These are phyloP conservation scores for Boechera stricta DNA, from an alignment of 345 rosid species.

Conservation along the genomic window DNA sequence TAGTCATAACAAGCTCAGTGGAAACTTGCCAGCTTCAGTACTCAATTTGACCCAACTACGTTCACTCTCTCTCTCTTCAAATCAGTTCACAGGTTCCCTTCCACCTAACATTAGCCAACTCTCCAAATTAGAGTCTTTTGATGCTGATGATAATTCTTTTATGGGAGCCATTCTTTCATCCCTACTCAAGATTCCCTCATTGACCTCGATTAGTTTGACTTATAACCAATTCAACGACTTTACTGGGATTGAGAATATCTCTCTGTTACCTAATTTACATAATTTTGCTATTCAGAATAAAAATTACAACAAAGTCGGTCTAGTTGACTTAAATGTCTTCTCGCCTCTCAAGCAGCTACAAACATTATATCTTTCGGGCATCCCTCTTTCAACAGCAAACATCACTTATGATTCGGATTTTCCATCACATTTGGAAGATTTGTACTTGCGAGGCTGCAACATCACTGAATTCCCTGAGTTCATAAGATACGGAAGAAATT, in stretches of 20 bases:
- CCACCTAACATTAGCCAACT: slow-evolving; percentile 16
- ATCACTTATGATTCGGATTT: not conserved
- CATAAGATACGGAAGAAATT: not conserved
- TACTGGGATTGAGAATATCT: not conserved
- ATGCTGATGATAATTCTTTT: not conserved
- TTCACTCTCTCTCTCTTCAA: not conserved
- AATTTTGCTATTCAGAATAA: fast-evolving
- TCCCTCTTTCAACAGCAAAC: not conserved
- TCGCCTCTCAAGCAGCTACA: not conserved
- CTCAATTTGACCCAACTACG: not conserved
- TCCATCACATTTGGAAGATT: fast-evolving
- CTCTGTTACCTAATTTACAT: not conserved
- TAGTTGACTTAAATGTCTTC: not conserved
- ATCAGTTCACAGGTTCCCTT: not conserved
- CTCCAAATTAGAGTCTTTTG: not conserved
- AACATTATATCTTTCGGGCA: not conserved
- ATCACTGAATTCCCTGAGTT: not conserved
- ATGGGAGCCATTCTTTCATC: not conserved
- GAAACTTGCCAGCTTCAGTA: not conserved
- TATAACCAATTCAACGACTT: not conserved
- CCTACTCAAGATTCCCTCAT: not conserved
- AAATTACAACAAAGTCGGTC: not conserved
- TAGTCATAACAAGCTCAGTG: slow-evolving; percentile 13
- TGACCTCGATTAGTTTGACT: too few species aligned
- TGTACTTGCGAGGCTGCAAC: not conserved